Percentiles rank a stretch among this genome's conserved stretches.
phyloP scores from a whole-genome alignment of 768 basidiomycete genomes.

The Trametes coccinea region DNA sequence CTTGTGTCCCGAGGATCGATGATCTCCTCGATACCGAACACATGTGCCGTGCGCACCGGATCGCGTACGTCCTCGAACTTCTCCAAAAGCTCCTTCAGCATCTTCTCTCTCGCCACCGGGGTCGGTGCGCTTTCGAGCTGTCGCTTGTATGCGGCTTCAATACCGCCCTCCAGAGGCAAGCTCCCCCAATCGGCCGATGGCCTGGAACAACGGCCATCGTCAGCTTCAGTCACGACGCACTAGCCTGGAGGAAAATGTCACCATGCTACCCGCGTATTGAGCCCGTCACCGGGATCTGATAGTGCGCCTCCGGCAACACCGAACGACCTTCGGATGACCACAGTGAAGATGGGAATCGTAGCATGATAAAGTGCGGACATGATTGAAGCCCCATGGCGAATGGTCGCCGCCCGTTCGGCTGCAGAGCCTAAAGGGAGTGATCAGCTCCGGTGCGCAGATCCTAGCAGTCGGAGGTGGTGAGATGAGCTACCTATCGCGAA shows the following conservation, averaged over 20 bases:
- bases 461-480: neutral
- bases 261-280: constrained; percentile 22
- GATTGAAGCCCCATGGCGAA: constrained; percentile 15
- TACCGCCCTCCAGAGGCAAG: constrained; percentile 22
- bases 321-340: constrained; percentile 17
- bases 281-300: constrained; percentile 15
- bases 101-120: constrained; percentile 14
- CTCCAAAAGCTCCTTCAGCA: constrained; percentile 20
- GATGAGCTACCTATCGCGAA: constrained; percentile 15
- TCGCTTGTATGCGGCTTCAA: constrained; percentile 24
- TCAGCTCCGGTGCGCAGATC: neutral
- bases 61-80: constrained; percentile 22
- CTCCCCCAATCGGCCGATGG: constrained; percentile 25
- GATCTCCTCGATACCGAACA: constrained; percentile 22
- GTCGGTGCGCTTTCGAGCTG: constrained; percentile 16
- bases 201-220: neutral
- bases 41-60: constrained; percentile 14
- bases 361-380: constrained; percentile 22
- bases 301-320: constrained; percentile 23
- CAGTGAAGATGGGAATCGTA: constrained; percentile 17
- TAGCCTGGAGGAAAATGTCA: neutral
- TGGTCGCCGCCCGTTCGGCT: constrained; percentile 18
- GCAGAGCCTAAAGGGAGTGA: constrained; percentile 9
- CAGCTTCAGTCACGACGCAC: no score
- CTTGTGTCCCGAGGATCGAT: constrained; percentile 23